phyloP scores from a whole-genome alignment of 176 grass and related monocot genomes.

The Musa acuminata region DNA sequence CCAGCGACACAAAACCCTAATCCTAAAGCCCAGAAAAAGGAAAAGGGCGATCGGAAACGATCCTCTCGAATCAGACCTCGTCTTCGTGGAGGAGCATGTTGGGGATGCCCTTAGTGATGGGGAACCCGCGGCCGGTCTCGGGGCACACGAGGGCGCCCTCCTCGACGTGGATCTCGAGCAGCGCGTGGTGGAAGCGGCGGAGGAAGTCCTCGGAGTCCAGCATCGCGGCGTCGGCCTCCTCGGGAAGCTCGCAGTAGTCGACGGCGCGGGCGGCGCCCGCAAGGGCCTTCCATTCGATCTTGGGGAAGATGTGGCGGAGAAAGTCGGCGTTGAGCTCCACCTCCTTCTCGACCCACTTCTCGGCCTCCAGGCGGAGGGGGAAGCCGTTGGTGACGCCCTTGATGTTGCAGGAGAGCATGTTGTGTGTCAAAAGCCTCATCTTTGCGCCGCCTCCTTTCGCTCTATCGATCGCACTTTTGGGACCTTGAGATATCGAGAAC shows the following conservation, averaged over 20 bases:
- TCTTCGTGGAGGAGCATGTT: slow-evolving; percentile 99
- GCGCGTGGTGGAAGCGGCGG: slow-evolving; percentile 70
- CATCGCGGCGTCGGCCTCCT: slow-evolving; percentile 9
- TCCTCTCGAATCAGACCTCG: not conserved
- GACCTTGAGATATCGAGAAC: too few relatives aligned
- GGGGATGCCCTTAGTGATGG: slow-evolving; percentile 69
- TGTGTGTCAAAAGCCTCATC: slow-evolving; percentile 22
- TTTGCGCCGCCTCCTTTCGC: not conserved
- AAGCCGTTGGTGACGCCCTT: slow-evolving; percentile 15
- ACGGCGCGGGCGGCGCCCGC: slow-evolving; percentile 22
- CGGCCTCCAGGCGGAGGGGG: slow-evolving; percentile 12
- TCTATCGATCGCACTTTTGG: not conserved
- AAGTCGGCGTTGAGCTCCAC: slow-evolving; percentile 91
- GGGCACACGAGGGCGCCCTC: slow-evolving; percentile 71
- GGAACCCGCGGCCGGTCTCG: slow-evolving; percentile 18
- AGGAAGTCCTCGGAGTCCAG: slow-evolving; percentile 38
- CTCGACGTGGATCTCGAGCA: slow-evolving; percentile 78
- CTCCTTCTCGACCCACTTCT: slow-evolving; percentile 45
- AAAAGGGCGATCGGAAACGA: not conserved
- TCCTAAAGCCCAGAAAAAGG: not conserved
- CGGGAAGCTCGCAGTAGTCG: too few relatives aligned
- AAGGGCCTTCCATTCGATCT: slow-evolving; percentile 86
- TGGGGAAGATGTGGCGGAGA: slow-evolving; percentile 74
- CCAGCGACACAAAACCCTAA: too few relatives aligned
- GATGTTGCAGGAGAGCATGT: slow-evolving; percentile 18